Conservation (phyloP, 2,329 filamentous ascomycete genomes). For the Colletotrichum tamarilloi region DNA sequence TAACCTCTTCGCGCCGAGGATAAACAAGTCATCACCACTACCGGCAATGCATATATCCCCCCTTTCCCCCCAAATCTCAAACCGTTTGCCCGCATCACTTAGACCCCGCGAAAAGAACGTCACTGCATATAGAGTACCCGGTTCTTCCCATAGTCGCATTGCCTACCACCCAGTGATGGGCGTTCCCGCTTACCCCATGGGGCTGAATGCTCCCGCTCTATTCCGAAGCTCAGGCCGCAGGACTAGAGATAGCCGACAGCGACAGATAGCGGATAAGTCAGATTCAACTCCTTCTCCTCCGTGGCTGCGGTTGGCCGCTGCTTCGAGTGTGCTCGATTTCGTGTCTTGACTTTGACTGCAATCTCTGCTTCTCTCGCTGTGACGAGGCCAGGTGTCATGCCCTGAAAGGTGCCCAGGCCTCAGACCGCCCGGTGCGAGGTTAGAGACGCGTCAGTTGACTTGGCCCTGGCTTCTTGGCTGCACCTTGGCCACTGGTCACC, state of each 20-base stretch:
- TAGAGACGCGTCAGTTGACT: constrained; percentile 21
- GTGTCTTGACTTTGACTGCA: background rate
- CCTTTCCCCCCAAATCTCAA: background rate
- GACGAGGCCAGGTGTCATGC: background rate
- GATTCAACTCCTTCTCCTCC: constrained; percentile 16
- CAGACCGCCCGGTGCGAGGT: background rate
- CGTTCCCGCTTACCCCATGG: constrained; percentile 31
- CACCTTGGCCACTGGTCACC: background rate
- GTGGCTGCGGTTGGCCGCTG: background rate
- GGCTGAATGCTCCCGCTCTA: constrained; percentile 30
- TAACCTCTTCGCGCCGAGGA: background rate
- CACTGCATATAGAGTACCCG: constrained; percentile 18
- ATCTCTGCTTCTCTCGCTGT: background rate
- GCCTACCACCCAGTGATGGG: constrained; percentile 19
- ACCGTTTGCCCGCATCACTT: background rate
- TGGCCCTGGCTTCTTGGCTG: constrained; percentile 2
- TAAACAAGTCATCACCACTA: background rate
- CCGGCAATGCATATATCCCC: background rate
- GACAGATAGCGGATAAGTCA: constrained; percentile 19
- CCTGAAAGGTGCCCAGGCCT: constrained; percentile 13
- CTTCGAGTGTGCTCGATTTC: background rate
- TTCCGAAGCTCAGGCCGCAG: constrained; percentile 15
- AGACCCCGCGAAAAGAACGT: constrained; percentile 3
- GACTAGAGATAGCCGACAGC: constrained; percentile 24
- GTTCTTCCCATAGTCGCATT: constrained; percentile 26